Percentiles rank a stretch among this genome's conserved stretches.
phyloP scores from a whole-genome alignment of 169 alveolate genomes.

The Ichthyophthirius multifiliis region DNA sequence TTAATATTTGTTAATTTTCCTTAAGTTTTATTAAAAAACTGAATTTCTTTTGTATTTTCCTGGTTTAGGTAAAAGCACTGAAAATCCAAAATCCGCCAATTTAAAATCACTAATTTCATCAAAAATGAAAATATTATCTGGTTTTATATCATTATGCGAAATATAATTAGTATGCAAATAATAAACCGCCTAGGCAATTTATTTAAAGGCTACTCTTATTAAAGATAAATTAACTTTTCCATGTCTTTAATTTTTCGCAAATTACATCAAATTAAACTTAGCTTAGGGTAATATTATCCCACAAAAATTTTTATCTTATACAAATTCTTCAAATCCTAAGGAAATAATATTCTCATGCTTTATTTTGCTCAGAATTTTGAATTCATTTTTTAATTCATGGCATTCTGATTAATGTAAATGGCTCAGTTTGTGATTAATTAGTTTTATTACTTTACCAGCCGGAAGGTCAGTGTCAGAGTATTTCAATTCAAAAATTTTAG shows the following conservation, averaged over 20 bases:
- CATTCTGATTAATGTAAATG: background rate
- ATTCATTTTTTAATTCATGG: background rate
- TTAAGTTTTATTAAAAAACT: background rate
- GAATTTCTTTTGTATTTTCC: background rate
- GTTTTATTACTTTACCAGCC: background rate
- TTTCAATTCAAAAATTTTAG: background rate
- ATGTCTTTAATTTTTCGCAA: background rate
- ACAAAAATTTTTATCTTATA: background rate
- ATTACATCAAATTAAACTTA: background rate
- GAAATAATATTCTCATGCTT: background rate
- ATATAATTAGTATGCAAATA: background rate
- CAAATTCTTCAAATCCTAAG: background rate
- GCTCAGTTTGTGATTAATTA: background rate
- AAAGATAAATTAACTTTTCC: background rate
- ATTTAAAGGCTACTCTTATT: background rate
- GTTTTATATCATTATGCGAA: background rate
- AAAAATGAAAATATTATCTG: background rate
- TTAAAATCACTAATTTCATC: background rate
- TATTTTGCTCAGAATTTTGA: background rate
- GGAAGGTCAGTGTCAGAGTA: background rate
- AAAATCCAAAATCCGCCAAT: slow-evolving; percentile 1
- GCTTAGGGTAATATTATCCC: background rate
- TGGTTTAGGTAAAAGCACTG: background rate
- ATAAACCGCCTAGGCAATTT: background rate
- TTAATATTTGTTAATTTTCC: background rate